Evolutionary conservation across 257 asterid genomes (phyloP), one percentile per base, ranked within the genome.

Genomic region (Fraxinus americana): DNA sequence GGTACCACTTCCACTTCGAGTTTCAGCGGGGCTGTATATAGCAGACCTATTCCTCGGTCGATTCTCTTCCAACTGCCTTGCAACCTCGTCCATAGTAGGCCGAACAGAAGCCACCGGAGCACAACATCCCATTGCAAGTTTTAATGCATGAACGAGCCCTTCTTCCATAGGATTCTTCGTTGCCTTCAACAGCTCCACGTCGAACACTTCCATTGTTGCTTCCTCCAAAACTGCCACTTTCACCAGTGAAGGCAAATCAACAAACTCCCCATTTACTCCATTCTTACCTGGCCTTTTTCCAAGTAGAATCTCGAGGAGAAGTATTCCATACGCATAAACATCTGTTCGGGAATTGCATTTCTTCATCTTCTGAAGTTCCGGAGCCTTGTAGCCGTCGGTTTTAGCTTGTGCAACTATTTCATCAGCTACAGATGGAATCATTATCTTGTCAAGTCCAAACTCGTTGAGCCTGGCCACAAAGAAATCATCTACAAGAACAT

Each of bases 101-200:
- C 99, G 84, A 38, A 91, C 96, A 0, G 97, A 70, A 7, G 92
- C 92, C 63, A 92, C 98, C 0, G 99, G 99, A 3, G 99, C 97
- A 32, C 99, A 93, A 65, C 99, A 96, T 7, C 99, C 99, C 99
- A 96, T 96, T 7, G 98, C 99, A 29, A 96, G 90, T 83, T 92
- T 96, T 91, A 96, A 81, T 0, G 97, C 97, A 83, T 96, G 99
- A 66, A 96, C 97, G 25, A 93, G 68, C 72, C 99, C 98, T 84
- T 93, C 99, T 76, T 96, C 99, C 99, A 93, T 93, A 0, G 97
- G 98, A 78, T 87, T 96, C 85, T 97, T 91, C 67, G 82, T 81
- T n/a, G 97, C 97, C 80, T 89, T 96, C 89, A 92, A 57, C 7
- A 96, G 80, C 87, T 96, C 98, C 74, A 87, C 88, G 10, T 93